phyloP scores from a whole-genome alignment of 2,329 filamentous ascomycete genomes.

The Tolypocladium cylindrosporum region DNA sequence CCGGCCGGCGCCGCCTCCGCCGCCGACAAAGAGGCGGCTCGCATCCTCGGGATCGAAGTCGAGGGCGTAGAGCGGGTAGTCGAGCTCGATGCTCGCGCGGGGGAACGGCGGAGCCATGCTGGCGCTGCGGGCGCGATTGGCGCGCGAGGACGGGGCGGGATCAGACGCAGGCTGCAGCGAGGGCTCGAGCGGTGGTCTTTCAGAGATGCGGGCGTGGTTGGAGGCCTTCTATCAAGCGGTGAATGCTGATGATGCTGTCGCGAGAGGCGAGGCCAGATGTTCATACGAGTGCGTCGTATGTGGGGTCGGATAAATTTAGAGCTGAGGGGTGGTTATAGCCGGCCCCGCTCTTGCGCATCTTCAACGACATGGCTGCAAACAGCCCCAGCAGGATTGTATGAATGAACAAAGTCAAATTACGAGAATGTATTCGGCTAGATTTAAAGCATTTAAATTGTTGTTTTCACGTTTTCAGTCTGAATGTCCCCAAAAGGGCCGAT shows the following conservation, averaged over 20 bases:
- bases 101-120: slow-evolving; percentile 31
- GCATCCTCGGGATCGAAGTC: slow-evolving; percentile 80
- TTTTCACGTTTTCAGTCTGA: too few species aligned
- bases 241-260: neutral
- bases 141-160: neutral
- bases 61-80: slow-evolving; percentile 78
- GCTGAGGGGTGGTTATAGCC: neutral
- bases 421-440: too few species aligned
- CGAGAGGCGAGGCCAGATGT: neutral
- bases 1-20: slow-evolving; percentile 74
- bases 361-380: neutral
- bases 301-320: neutral
- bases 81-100: slow-evolving; percentile 54
- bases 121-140: neutral
- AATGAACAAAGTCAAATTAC: too few species aligned
- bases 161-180: neutral
- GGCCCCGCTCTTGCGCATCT: neutral
- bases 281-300: neutral
- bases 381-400: neutral
- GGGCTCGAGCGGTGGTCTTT: neutral
- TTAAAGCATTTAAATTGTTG: too few species aligned
- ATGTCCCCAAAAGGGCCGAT: too few species aligned
- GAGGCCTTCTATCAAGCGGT: neutral
- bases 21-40: slow-evolving; percentile 68
- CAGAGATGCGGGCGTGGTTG: neutral